Evolutionary conservation across 768 basidiomycete genomes (phyloP), one percentile per base, ranked within the genome.

Genomic region (Sistotremastrum suecicum): DNA sequence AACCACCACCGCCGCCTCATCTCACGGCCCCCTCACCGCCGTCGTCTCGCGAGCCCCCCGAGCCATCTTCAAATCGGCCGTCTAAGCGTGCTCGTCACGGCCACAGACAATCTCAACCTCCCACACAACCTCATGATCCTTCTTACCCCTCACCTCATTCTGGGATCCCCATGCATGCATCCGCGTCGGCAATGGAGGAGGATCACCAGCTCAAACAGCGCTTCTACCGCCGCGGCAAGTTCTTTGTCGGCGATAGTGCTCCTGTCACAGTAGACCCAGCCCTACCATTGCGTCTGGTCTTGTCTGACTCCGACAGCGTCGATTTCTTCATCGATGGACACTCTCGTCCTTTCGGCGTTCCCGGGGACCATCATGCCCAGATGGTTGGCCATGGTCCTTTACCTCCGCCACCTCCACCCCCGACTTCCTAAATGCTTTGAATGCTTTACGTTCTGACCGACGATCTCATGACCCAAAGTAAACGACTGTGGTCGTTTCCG

Each of bases 231-330:
- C 75, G 84, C 43, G 84, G 84, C 3, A 83, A 87, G 58, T 87
- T 87, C 59, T 87, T 77, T 55, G 80, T 87, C 43, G 84, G 83
- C 45, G 76, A 69, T 35, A 84, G 80, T 52, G 84, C 83, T 1
- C 84, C 84, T 6, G 81, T 87, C 39, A 76, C 82, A 53, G 86
- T 87, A 61, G 84, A 87, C 57, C 82, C 83, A 20, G 75, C 83
- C 44, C 63, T 87, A 38, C 82, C 84, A 9, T 84, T 87, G 50
- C 68, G 81, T 49, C 74, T 87, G 33, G 84, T 82, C 20, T 69
- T 87, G 37, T 83, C 83, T 30, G 84, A 87, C 54, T 83, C 83
- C 33, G 84, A 87, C 57, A 78, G 82, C 53, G 84, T 87, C 31
- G 84, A 87, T 53, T 72, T 75, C 50, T 67, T 69, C 47, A 72